A percentile compares a stretch with the other conserved stretches of the same genome.
Conservation (phyloP, 192 early-diverging fungal genomes). For the Linnemannia exigua region DNA sequence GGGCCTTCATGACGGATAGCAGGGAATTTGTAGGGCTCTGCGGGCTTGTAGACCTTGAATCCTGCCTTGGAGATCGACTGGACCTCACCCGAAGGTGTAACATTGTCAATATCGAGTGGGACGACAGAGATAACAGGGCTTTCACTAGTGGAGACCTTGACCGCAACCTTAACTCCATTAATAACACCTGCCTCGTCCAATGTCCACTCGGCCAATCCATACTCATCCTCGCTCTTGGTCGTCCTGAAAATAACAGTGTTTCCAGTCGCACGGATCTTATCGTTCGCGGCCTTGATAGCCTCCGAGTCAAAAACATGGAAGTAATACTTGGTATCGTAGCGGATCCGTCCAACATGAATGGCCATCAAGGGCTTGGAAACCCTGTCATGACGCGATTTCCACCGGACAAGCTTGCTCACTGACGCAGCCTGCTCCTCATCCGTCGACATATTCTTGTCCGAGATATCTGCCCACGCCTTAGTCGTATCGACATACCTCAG, state of each 20-base stretch:
- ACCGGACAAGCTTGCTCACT: slow-evolving; percentile 57
- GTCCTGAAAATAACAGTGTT: slow-evolving; percentile 42
- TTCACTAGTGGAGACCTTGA: slow-evolving; percentile 49
- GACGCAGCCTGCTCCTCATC: slow-evolving; percentile 32
- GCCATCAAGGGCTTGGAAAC: slow-evolving; percentile 56
- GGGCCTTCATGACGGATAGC: slow-evolving; percentile 47
- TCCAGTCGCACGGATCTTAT: not conserved
- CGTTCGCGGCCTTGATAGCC: slow-evolving; percentile 34
- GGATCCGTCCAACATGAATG: slow-evolving; percentile 57
- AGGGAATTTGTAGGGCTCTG: slow-evolving; percentile 53
- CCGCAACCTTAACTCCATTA: slow-evolving; percentile 46
- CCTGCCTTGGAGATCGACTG: slow-evolving; percentile 41
- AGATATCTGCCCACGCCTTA: slow-evolving; percentile 33
- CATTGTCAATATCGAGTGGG: slow-evolving; percentile 47
- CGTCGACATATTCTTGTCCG: slow-evolving; percentile 44
- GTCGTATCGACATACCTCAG: slow-evolving; percentile 56
- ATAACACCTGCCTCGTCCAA: slow-evolving; percentile 46
- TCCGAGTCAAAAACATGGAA: slow-evolving; percentile 48
- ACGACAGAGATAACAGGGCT: slow-evolving; percentile 26
- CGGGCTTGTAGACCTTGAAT: slow-evolving; percentile 58
- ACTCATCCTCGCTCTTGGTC: slow-evolving; percentile 17
- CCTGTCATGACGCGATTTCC: slow-evolving; percentile 27
- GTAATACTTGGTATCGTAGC: slow-evolving; percentile 39
- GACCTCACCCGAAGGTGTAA: slow-evolving; percentile 38
- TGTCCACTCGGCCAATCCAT: slow-evolving; percentile 60